These are phyloP conservation scores for Quercus tomentella DNA, from an alignment of 331 rosid species.

Conservation along the genomic window DNA sequence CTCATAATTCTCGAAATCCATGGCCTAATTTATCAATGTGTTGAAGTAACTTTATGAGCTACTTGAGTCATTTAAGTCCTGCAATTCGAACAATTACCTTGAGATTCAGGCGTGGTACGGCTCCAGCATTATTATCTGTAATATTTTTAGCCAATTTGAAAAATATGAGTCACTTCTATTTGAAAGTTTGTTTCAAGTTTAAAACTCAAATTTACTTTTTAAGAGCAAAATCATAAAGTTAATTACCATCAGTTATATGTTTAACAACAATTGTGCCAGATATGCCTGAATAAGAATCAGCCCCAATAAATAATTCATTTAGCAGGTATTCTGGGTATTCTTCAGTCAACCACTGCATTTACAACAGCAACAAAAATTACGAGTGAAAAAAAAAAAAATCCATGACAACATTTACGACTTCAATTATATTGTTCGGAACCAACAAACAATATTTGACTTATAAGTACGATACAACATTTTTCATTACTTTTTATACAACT, in stretches of 20 bases:
- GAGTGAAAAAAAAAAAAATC: background rate
- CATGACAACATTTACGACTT: background rate
- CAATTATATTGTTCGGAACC: background rate
- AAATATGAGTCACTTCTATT: background rate
- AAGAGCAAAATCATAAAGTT: background rate
- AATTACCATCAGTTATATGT: conserved; percentile 9
- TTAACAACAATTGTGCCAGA: conserved; percentile 9
- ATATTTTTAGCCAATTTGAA: background rate
- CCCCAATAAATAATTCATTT: conserved; percentile 10
- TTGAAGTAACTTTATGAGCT: background rate
- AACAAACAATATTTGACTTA: no score
- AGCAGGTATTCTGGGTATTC: conserved; percentile 15
- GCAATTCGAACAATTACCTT: conserved; percentile 3
- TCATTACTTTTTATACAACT: no score
- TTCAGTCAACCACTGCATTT: conserved; percentile 23
- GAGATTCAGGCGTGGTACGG: conserved; percentile 13
- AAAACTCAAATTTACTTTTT: background rate
- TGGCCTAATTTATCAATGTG: background rate
- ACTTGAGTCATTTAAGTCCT: background rate
- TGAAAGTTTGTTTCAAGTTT: background rate
- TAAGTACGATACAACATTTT: no score
- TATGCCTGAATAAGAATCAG: conserved; percentile 26
- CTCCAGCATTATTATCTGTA: conserved; percentile 15
- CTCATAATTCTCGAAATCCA: background rate
- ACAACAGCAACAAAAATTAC: background rate